Conservation (phyloP, 805 yeast genomes). For the Tetrapisispora nanseiensis region DNA sequence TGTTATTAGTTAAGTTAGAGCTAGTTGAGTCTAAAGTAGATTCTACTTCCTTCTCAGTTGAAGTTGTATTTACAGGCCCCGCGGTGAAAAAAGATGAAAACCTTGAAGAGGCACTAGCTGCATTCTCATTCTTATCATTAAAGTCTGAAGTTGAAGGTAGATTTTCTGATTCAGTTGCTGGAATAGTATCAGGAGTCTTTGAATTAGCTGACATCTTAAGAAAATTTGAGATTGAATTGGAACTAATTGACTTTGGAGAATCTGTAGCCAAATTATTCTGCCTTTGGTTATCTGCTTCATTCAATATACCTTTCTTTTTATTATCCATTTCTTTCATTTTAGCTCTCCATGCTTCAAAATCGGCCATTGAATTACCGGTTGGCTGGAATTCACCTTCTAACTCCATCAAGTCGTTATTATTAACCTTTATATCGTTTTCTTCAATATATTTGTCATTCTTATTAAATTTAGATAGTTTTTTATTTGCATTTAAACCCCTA, state of each 20-base stretch:
- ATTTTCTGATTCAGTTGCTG: background rate
- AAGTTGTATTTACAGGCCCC: constrained; percentile 8
- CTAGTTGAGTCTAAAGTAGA: background rate
- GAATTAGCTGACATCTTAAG: constrained; percentile 10
- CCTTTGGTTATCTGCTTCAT: background rate
- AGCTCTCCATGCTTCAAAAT: constrained; percentile 34
- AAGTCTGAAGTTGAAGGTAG: background rate
- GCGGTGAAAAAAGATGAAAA: constrained; percentile 30
- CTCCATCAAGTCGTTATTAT: constrained; percentile 27
- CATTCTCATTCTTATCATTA: background rate
- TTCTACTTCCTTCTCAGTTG: background rate
- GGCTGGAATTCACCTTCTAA: constrained; percentile 27
- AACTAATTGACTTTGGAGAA: constrained; percentile 4
- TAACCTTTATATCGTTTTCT: constrained; percentile 21
- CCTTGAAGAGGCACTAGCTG: constrained; percentile 20
- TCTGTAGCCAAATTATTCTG: background rate
- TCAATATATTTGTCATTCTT: constrained; percentile 11
- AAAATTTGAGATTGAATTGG: constrained; percentile 27
- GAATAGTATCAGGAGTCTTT: background rate
- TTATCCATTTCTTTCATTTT: constrained; percentile 31
- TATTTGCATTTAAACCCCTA: constrained; percentile 7
- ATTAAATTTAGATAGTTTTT: constrained; percentile 7
- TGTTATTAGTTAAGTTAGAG: background rate
- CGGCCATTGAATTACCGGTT: constrained; percentile 31
- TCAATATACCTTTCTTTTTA: constrained; percentile 24